These are phyloP conservation scores for Candida xyloterini DNA, from an alignment of 805 yeast genomes.

Conservation along the genomic window DNA sequence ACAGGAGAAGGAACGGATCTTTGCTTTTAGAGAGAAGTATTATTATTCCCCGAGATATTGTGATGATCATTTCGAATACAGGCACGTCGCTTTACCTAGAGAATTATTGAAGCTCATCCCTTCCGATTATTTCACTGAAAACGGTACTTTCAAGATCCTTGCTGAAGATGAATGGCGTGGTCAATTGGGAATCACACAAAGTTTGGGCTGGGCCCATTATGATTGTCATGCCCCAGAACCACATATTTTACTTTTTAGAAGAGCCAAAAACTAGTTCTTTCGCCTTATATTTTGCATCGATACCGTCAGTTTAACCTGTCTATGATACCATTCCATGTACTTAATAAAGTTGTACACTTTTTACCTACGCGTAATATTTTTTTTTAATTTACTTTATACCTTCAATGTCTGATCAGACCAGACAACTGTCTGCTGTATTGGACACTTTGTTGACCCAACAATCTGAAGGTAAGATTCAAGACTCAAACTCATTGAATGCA, in stretches of 20 bases:
- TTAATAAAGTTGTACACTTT: conserved; percentile 5
- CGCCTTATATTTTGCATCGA: conserved; percentile 6
- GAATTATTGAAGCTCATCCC: conserved; percentile 94
- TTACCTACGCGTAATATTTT: conserved; percentile 7
- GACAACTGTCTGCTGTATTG: conserved; percentile 27
- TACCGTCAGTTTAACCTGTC: conserved; percentile 2
- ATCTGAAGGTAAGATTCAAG: conserved; percentile 25
- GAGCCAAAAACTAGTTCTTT: conserved; percentile 39
- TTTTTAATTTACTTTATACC: conserved; percentile 3
- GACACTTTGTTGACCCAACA: conserved; percentile 28
- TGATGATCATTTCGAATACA: conserved; percentile 87
- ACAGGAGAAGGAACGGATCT: conserved; percentile 77
- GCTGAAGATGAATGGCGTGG: conserved; percentile 95
- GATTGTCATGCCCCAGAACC: conserved; percentile 99
- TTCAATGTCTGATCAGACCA: conserved; percentile 24
- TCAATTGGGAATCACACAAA: conserved; percentile 94
- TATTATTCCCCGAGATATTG: conserved; percentile 93
- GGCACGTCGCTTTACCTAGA: conserved; percentile 97
- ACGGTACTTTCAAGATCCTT: conserved; percentile 88
- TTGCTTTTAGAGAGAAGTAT: conserved; percentile 89
- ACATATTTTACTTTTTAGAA: conserved; percentile 84
- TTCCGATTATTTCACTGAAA: conserved; percentile 88
- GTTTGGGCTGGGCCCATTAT: conserved; percentile 96
- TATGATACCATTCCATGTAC: conserved; percentile 7
- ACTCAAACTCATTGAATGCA: conserved; percentile 30